Conservation (phyloP, 495 filamentous ascomycete genomes). For the Cercophora scortea region DNA sequence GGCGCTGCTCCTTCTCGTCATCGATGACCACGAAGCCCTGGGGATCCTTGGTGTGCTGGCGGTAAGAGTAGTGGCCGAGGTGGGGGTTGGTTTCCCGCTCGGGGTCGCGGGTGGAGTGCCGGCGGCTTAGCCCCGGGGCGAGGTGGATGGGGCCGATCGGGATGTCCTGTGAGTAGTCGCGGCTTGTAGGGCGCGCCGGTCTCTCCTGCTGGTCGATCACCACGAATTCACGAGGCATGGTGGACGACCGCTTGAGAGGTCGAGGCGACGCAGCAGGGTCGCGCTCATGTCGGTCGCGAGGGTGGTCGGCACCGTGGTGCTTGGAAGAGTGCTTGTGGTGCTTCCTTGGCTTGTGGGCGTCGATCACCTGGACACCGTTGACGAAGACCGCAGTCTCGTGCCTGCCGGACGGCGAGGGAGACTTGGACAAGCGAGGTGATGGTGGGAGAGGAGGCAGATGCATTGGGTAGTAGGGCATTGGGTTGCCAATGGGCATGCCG, state of each 20-base stretch:
- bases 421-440: constrained; percentile 30
- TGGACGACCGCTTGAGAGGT: constrained; percentile 12
- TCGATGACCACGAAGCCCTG: constrained; percentile 14
- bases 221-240: constrained; percentile 15
- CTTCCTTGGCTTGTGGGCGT: constrained; percentile 9
- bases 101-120: constrained; percentile 7
- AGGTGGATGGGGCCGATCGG: constrained; percentile 13
- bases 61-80: constrained; percentile 5
- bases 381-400: constrained; percentile 24
- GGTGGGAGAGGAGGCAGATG: constrained; percentile 27
- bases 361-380: constrained; percentile 20
- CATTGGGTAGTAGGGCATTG: constrained; percentile 14
- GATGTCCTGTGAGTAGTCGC: constrained; percentile 10
- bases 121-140: constrained; percentile 14
- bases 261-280: constrained; percentile 3
- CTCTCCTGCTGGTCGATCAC: constrained; percentile 15
- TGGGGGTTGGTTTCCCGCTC: not conserved
- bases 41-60: constrained; percentile 10
- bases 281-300: constrained; percentile 16
- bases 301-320: constrained; percentile 14
- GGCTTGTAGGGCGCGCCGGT: constrained; percentile 8
- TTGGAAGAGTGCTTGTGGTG: constrained; percentile 21
- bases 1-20: constrained; percentile 21
- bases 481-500: constrained; percentile 10
- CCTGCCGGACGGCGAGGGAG: constrained; percentile 29